Base-by-base conservation (phyloP, 371 early-diverging fungal species). In the Furculomyces boomerangus region DNA sequence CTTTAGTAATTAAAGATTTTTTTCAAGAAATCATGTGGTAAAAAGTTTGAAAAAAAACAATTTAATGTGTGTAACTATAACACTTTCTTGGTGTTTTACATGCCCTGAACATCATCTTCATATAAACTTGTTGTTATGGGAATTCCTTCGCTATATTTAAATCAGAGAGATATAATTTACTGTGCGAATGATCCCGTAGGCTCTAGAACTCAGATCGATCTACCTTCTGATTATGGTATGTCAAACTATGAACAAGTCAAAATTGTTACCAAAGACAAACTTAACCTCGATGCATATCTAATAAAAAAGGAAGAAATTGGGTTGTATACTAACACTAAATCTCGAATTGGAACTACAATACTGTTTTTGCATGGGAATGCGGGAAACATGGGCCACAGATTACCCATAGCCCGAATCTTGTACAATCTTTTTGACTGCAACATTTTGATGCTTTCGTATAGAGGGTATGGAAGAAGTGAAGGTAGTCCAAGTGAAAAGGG, bases 401-500 rank as follows among this genome's bases (percentile, higher is more conserved):
- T 67, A 52, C 68, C 94, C 20, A 85, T 93, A 57, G 91, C 92
- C 14, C 71, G 77, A 56, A 60, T 76, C 10, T 70, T 94, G 51
- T 68, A 81, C 56, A 65, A 71, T 20, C 61, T 63, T 50, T 72
- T 75, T 27, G 71, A 75, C 25, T 79, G 79, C 68, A 93, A 96
- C 62, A 79, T 96, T 16, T 82, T 90, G 46, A 87, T 94, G 90
- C 69, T 94, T 16, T 91, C 92, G 10, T 96, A 96, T 56, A 74
- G 97, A 62, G 95, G 97, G 10, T 95, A 96, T 69, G 97, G 95
- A 1, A 62, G 76, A 31, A 85, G 87, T 53, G 88, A 91, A 56
- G 94, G 95, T 1, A 71, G 66, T 25, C 82, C 94, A 7, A 73
- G 73, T 28, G 95, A 94, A 65, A 79, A 78, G 31, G 95, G 97